phyloP scores from a whole-genome alignment of 2,329 filamentous ascomycete species.

The Phialophora expanda region DNA sequence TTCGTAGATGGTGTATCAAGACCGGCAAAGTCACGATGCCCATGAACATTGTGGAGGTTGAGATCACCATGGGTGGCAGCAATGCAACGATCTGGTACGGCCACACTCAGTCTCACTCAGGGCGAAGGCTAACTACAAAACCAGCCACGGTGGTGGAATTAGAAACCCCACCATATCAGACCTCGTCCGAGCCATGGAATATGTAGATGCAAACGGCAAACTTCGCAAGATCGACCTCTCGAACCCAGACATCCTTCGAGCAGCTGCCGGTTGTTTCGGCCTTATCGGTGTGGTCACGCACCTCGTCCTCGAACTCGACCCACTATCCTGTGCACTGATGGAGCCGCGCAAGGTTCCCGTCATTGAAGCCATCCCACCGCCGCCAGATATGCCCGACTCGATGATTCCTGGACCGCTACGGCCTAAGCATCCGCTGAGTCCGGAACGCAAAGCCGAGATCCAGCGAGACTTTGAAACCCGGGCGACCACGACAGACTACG shows the following conservation, averaged over 20 bases:
- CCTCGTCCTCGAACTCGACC: conserved; percentile 55
- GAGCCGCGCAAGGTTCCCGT: conserved; percentile 49
- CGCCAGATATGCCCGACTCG: conserved; percentile 30
- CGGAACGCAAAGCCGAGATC: conserved; percentile 32
- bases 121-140: conserved; percentile 35
- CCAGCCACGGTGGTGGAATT: conserved; percentile 56
- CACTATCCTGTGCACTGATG: conserved; percentile 57
- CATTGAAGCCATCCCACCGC: conserved; percentile 35
- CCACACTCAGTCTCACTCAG: not conserved
- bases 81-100: conserved; percentile 44
- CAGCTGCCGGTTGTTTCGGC: conserved; percentile 55
- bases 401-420: conserved; percentile 31
- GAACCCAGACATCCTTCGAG: conserved; percentile 48
- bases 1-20: conserved; percentile 53
- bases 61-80: conserved; percentile 56
- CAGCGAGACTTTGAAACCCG: conserved; percentile 48
- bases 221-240: conserved; percentile 46
- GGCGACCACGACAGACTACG: conserved; percentile 52
- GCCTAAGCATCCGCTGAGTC: conserved; percentile 25
- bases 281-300: conserved; percentile 58
- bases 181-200: conserved; percentile 55
- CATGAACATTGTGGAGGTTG: conserved; percentile 56
- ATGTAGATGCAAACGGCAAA: conserved; percentile 53
- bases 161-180: conserved; percentile 54
- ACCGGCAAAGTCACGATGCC: conserved; percentile 49